Base-by-base conservation (phyloP, 140 eudicot species). In the Stevia rebaudiana region DNA sequence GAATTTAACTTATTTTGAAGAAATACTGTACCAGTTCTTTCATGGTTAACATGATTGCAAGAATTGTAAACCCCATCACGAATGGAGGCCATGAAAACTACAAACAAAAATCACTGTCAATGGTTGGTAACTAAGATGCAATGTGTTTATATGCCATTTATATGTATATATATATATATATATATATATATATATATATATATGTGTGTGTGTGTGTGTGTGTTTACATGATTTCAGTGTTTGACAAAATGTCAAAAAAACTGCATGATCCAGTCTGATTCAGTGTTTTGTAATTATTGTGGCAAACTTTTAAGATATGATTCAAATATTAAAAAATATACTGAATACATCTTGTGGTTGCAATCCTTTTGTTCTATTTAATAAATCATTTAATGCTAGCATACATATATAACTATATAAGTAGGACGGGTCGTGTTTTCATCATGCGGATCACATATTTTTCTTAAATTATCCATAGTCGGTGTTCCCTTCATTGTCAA, bases 71-170 rank as follows among this genome's bases (percentile, higher is more conserved):
- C 52, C 99, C 99, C 99, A 92, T 77, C 66, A 92, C 53, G 30
- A 92, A 92, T 57, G 99, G 99, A 41, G 83, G 99, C 99, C 99
- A 92, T 62, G 77, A 77, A 76, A 92, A 92, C 99, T 92, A 67
- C 83, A 87, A 72, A 54, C 35, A 61, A 37, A 52, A 65, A 69
- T 24, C 50, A 64, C 35, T 41, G 33, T 44, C 47, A 55, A 44
- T n/a, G 55, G 61, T 63, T 16, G 12, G 18, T 51, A 22, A 51
- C 18, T 22, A 10, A 19, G n/a, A 50, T 19, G 31, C 6, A 11
- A 50, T 7, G 56, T 10, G 56, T 21, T 50, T 8, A 15, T 50
- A 50, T 10, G 18, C 21, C 31, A 11, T 51, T 23, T 10, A 21
- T 22, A 48, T 51, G n/a, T n/a, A n/a, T n/a, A n/a, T n/a, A n/a